Evolutionary conservation across 2,329 filamentous ascomycete genomes (phyloP).

Genomic region (Colletotrichum somersetense): DNA sequence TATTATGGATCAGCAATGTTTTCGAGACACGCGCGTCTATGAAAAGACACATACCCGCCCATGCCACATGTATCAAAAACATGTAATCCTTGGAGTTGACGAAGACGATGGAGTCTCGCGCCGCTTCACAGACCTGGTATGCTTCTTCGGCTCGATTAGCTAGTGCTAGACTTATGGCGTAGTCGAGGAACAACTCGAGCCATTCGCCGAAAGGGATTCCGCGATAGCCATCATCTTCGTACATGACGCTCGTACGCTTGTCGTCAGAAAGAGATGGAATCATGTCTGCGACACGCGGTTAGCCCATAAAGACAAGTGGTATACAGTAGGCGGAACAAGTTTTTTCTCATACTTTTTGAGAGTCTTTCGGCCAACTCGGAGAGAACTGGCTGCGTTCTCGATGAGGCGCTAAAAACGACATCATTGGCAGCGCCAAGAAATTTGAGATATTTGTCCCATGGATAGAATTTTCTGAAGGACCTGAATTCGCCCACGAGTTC

Average conservation of each 20-base stretch:
- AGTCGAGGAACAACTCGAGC: slow-evolving; percentile 92
- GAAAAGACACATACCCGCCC: slow-evolving; percentile 68
- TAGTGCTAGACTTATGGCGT: slow-evolving; percentile 81
- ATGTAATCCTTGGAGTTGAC: slow-evolving; percentile 75
- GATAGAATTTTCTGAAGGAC: slow-evolving; percentile 73
- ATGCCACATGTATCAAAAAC: slow-evolving; percentile 81
- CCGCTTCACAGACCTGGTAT: slow-evolving; percentile 84
- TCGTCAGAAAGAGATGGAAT: slow-evolving; percentile 46
- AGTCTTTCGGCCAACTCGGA: slow-evolving; percentile 66
- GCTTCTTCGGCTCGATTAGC: slow-evolving; percentile 76
- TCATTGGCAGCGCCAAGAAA: slow-evolving; percentile 60
- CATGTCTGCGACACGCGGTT: slow-evolving; percentile 46
- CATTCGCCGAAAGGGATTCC: slow-evolving; percentile 86
- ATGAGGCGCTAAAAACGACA: slow-evolving; percentile 41
- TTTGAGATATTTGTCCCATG: slow-evolving; percentile 74
- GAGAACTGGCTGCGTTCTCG: slow-evolving; percentile 45
- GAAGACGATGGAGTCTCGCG: slow-evolving; percentile 85
- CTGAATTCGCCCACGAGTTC: slow-evolving; percentile 74
- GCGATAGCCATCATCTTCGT: slow-evolving; percentile 68
- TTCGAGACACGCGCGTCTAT: background rate
- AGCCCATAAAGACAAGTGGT: background rate
- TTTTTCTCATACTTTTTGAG: slow-evolving; percentile 61
- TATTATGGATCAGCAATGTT: slow-evolving; percentile 48
- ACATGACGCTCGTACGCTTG: slow-evolving; percentile 45
- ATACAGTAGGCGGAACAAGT: background rate